phyloP scores from a whole-genome alignment of 1,139 yeast species.

The Pichia inconspicua region DNA sequence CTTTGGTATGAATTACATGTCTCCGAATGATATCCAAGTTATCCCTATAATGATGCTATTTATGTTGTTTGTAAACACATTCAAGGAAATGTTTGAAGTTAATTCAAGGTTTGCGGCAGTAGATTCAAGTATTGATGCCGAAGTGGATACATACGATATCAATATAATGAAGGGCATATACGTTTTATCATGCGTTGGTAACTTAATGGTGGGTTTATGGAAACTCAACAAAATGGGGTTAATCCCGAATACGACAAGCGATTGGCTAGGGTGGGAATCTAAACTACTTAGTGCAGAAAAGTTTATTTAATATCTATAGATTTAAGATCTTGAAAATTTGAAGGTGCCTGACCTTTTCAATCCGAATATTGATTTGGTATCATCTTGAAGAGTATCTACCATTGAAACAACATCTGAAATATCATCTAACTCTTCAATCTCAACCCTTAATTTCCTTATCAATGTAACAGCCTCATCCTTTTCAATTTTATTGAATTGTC shows the following conservation, averaged over 20 bases:
- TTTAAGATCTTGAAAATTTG: background rate
- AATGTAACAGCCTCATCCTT: constrained; percentile 50
- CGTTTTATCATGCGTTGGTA: constrained; percentile 53
- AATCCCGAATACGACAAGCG: constrained; percentile 78
- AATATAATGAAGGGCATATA: constrained; percentile 22
- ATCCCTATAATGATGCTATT: constrained; percentile 88
- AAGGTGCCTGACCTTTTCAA: constrained; percentile 19
- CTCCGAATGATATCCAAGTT: constrained; percentile 84
- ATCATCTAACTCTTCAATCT: constrained; percentile 8
- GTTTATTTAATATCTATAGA: constrained; percentile 9
- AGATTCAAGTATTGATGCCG: constrained; percentile 13
- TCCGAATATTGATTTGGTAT: constrained; percentile 21
- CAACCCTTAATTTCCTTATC: constrained; percentile 34
- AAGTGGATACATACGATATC: constrained; percentile 19
- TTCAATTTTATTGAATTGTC: constrained; percentile 53
- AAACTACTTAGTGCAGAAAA: constrained; percentile 30
- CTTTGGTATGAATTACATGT: constrained; percentile 82
- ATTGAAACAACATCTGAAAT: constrained; percentile 3
- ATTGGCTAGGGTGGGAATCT: constrained; percentile 85
- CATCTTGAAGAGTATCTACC: constrained; percentile 15
- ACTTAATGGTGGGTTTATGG: constrained; percentile 73
- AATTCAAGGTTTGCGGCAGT: constrained; percentile 32
- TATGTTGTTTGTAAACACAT: constrained; percentile 72
- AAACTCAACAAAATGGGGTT: constrained; percentile 85
- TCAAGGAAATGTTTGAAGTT: constrained; percentile 60